Evolutionary conservation across 2,329 filamentous ascomycete genomes (phyloP).

Genomic region (Sporothrix phasma): DNA sequence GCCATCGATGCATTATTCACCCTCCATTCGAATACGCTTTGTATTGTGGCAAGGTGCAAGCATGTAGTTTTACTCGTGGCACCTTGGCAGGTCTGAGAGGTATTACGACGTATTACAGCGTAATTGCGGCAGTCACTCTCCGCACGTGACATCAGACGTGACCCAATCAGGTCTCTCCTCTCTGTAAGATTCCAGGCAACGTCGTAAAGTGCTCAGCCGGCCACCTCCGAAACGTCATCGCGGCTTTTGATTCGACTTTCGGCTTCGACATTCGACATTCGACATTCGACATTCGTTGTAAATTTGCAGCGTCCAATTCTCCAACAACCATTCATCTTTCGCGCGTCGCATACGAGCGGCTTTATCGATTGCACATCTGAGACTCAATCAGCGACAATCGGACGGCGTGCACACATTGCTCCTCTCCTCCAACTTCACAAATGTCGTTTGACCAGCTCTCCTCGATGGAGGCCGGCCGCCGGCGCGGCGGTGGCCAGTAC

Average conservation of each 20-base stretch:
- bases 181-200: conserved; percentile 2
- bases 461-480: conserved; percentile 66
- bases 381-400: too few relatives aligned
- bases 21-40: too few relatives aligned
- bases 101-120: too few relatives aligned
- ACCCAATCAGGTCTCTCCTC: neutral
- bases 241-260: neutral
- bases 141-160: neutral
- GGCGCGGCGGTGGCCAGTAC: conserved; percentile 51
- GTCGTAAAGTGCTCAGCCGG: neutral
- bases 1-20: too few relatives aligned
- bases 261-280: neutral
- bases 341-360: neutral
- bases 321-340: neutral
- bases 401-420: neutral
- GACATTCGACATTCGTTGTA: neutral
- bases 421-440: neutral
- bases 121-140: neutral
- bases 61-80: too few relatives aligned
- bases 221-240: conserved; percentile 9
- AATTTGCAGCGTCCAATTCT: neutral
- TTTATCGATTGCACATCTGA: too few relatives aligned
- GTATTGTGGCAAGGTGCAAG: too few relatives aligned
- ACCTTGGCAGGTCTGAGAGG: neutral
- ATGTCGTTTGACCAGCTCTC: conserved; percentile 93